A percentile compares a stretch with the other conserved stretches of the same genome.
Evolutionary conservation across 306 rosid species (phyloP).

Genomic region (Myrica gale): DNA sequence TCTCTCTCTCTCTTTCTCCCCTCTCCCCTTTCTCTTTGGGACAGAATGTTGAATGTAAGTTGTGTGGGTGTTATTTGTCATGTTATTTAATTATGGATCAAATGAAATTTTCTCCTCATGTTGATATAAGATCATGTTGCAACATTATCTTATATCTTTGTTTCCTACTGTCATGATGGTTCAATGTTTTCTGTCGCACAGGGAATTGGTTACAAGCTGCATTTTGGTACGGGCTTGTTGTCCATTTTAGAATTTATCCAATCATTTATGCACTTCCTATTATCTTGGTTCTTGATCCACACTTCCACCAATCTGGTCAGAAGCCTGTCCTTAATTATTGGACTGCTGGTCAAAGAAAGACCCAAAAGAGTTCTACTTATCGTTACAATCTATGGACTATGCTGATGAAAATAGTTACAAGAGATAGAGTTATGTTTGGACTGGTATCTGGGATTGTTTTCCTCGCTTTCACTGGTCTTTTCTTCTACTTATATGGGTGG

Average conservation of each 20-base stretch:
- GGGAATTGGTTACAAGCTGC: constrained; percentile 86
- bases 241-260: constrained; percentile 92
- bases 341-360: constrained; percentile 40
- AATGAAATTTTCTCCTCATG: neutral
- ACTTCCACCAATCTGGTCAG: constrained; percentile 52
- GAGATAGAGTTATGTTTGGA: constrained; percentile 70
- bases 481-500: constrained; percentile 73
- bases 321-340: constrained; percentile 66
- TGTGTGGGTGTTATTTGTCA: neutral
- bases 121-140: neutral
- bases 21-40: neutral
- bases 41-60: neutral
- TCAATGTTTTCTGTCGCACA: constrained; percentile 34
- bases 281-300: constrained; percentile 74
- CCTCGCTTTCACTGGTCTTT: constrained; percentile 61
- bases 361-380: constrained; percentile 28
- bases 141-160: neutral
- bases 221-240: constrained; percentile 90
- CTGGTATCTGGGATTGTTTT: constrained; percentile 64
- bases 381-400: constrained; percentile 36
- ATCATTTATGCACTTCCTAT: constrained; percentile 75
- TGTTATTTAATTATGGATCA: neutral
- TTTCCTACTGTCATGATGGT: neutral
- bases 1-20: no score
- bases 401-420: constrained; percentile 50